Base-by-base conservation (phyloP, 805 yeast species). In the Metschnikowia drakensbergensis region DNA sequence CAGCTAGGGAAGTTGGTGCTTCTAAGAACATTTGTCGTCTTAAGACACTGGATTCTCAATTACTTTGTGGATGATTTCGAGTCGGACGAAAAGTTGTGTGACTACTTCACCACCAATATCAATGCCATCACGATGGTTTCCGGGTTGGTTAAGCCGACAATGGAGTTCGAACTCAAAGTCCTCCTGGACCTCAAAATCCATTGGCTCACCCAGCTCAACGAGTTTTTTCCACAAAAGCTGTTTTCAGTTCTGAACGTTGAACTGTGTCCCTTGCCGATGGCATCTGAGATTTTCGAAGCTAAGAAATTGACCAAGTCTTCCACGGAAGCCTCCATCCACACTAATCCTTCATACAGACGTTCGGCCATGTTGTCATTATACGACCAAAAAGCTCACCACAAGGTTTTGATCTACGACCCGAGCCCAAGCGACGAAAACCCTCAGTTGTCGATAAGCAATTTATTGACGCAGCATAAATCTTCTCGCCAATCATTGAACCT, bases 31-130 rank as follows among this genome's bases (percentile, higher is more conserved):
- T 92, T 91, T 69, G 96, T 88, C 27, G 83, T 86, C 28, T 58
- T 94, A 37, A 79, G 97, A 59, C 96, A 88, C 68, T 92, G 98
- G 96, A 64, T 92, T 17, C 67, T 88, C 50, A 92, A 91, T 65
- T 91, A 88, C 64, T 94, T 89, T 59, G 76, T 82, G 37, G 92
- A 88, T 61, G 98, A 94, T 65, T 94, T 73, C 51, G 67, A 64
- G 42, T 44, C 61, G 11, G 64, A 71, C 53, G 47, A 48, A 4
- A 47, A 53, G 29, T 54, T 73, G 31, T 69, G 77, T 52, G 73
- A 72, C 44, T 33, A 49, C 17, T 71, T 91, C 62, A 69, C 84
- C 26, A 66, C 77, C 11, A 73, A 79, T 42, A 57, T 68, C 22
- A 71, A 75, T 46, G 65, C 85, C 31, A 55, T 71, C 32, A 60